phyloP scores from a whole-genome alignment of 495 filamentous ascomycete species.

The Geoglossum glabrum region DNA sequence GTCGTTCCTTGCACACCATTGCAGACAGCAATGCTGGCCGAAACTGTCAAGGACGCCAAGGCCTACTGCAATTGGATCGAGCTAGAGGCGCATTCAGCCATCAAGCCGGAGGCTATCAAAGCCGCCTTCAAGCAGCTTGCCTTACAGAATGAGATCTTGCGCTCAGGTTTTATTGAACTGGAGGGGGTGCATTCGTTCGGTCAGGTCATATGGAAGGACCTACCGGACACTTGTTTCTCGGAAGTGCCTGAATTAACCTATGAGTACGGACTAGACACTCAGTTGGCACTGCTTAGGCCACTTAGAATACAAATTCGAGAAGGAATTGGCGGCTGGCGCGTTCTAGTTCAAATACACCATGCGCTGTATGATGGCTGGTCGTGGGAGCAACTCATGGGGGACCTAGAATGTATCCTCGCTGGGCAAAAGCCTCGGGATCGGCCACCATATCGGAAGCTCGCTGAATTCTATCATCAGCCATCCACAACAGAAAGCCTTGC shows the following conservation, averaged over 20 bases:
- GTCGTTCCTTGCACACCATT: conserved; percentile 45
- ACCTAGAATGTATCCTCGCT: conserved; percentile 29
- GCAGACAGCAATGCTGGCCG: conserved; percentile 58
- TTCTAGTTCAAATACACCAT: conserved; percentile 44
- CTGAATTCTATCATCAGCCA: conserved; percentile 18
- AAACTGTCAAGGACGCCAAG: conserved; percentile 31
- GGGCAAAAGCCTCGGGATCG: conserved; percentile 14
- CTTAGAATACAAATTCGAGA: conserved; percentile 31
- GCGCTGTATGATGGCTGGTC: conserved; percentile 75
- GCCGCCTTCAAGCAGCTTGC: conserved; percentile 27
- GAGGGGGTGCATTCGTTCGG: conserved; percentile 25
- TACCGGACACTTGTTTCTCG: conserved; percentile 24
- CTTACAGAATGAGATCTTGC: conserved; percentile 40
- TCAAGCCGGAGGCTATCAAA: conserved; percentile 17
- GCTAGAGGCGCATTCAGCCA: conserved; percentile 25
- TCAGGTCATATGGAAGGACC: conserved; percentile 38
- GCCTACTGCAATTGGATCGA: conserved; percentile 63
- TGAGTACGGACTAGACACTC: conserved; percentile 12
- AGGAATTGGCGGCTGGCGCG: conserved; percentile 9
- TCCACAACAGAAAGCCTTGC: conserved; percentile 13
- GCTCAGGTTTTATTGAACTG: conserved; percentile 43
- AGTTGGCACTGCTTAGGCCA: conserved; percentile 31
- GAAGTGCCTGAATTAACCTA: conserved; percentile 17
- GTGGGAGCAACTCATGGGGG: conserved; percentile 45
- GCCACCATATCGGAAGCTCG: conserved; percentile 31